Evolutionary conservation across 192 early-diverging fungal genomes (phyloP), one percentile per base, ranked within the genome.

Genomic region (Backusella australiensis): DNA sequence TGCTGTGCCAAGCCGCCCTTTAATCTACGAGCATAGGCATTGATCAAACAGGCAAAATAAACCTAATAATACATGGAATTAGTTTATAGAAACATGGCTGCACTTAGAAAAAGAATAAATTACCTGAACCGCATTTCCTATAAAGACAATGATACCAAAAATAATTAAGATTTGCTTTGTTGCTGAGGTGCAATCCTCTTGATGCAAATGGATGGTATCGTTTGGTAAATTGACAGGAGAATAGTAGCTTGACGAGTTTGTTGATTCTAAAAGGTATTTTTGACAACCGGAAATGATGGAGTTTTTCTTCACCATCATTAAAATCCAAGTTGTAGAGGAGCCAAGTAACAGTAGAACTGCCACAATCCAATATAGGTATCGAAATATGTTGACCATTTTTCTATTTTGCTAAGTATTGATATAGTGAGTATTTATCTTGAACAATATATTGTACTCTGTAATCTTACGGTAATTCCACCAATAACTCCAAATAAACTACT

Each of bases 81-180:
- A 29, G 17, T 32, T 42, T 42, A 12, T 3, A 42, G 12, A 42
- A 42, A 42, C 1, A 12, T 14, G 14, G 14, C 14, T 11, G 3
- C 19, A 19, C n/a, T 49, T 49, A 23, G 52, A 21, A 53, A 6
- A 8, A 53, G 7, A 59, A 26, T 12, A 59, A 12, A 8, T 39
- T 69, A 69, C 67, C 36, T 69, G 36, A 38, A 69, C 14, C 12
- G 36, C 34, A 23, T 69, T 69, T 38, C 67, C 67, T n/a, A 69
- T 26, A 39, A 69, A 38, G 8, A 69, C 36, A 69, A 69, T 39
- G 34, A 69, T 12, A 11, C 67, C 67, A 9, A 35, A 38, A 19
- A 69, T 38, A 69, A 69, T 41, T n/a, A 69, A 69, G 14, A 69
- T 12, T 23, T 69, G 67, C 12, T 69, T 69, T 38, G 67, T 69